Evolutionary conservation across 1,284 basidiomycete genomes (phyloP), one percentile per base, ranked within the genome.

Genomic region (Ganoderma sinense): DNA sequence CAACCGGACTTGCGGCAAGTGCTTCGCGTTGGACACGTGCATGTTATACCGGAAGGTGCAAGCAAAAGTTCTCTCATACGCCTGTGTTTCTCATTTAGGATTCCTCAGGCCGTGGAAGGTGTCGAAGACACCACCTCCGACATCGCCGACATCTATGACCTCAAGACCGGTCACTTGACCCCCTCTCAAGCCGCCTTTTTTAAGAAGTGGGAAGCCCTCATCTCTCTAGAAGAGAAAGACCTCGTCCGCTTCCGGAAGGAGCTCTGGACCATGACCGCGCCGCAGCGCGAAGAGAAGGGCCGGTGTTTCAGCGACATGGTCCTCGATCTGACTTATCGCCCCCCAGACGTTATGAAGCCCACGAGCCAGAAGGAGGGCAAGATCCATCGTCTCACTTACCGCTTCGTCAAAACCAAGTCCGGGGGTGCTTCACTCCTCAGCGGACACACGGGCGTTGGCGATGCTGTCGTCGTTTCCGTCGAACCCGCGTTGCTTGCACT

Each of bases 221-320:
- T 99, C 66, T 87, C 94, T 0, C 82, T 97, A 23, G 98, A 99
- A 79, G 98, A 99, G 78, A 91, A 92, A 69, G 97, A 98, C 74
- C 85, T 94, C 13, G 82, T 91, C 14, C 88, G 93, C 18, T 94
- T 95, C 81, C 90, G 92, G 74, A 94, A 94, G 72, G 97, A 99
- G 77, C 85, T 99, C 10, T 99, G 97, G 97, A 97, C 95, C 0
- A 90, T 98, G 87, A 87, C 89, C 7, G 95, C 96, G 0, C 82
- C 81, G 3, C 91, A 95, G 74, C 88, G 98, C 59, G 94, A 97
- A 79, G 86, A 84, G 66, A 88, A 86, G 61, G 97, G 97, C 0
- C 85, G 95, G 70, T 96, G 95, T 76, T 94, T 97, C 75, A 85
- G 87, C 62, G 83, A 87, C 67, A 97, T 98, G 96, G 79, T 89